Base-by-base conservation (phyloP, 306 rosid genomes). In the Ammopiptanthus mongolicus region DNA sequence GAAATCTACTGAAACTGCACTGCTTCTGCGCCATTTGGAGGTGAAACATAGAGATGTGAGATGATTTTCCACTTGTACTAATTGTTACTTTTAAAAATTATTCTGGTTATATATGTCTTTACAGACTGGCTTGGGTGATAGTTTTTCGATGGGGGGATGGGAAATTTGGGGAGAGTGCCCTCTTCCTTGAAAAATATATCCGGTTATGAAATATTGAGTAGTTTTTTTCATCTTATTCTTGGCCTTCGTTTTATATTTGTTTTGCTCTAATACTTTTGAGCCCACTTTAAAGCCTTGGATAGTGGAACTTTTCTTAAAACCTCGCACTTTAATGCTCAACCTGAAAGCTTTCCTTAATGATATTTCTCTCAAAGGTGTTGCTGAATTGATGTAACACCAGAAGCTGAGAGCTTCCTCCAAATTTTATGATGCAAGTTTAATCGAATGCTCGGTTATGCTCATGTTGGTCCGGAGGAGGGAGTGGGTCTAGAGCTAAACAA, bases 11-110 rank as follows among this genome's bases (percentile, higher is more conserved):
- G 85, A 82, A 46, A 82, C 90, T 78, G 87, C 93, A 23, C 60
- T 95, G 61, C 84, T 82, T 58, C 63, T 91, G 78, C 96, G 96
- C 57, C 90, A 85, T 82, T 71, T 95, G 66, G 97, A 92, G 84
- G 92, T 87, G 65, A 84, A 79, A 71, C 81, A 65, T 74, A 88
- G 61, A 76, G 97, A 92, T 91, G 98, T 88, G 44, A 81, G 85
- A 46, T 66, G 55, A 25, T 34, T 72, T 76, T 73, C 77, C 6
- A 8, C 71, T 62, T 53, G 21, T 33, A 37, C 64, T 37, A 21
- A 33, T 19, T 37, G 37, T 34, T 69, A 0, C 8, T 7, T 37
- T 22, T 8, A 4, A 11, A 31, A 56, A 3, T 4, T 63, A 33
- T 63, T 13, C 51, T 42, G 29, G 39, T 44, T 78, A 8, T 73